Conservation (phyloP, 2,329 filamentous ascomycete genomes). For the Botrytis pseudocinerea region DNA sequence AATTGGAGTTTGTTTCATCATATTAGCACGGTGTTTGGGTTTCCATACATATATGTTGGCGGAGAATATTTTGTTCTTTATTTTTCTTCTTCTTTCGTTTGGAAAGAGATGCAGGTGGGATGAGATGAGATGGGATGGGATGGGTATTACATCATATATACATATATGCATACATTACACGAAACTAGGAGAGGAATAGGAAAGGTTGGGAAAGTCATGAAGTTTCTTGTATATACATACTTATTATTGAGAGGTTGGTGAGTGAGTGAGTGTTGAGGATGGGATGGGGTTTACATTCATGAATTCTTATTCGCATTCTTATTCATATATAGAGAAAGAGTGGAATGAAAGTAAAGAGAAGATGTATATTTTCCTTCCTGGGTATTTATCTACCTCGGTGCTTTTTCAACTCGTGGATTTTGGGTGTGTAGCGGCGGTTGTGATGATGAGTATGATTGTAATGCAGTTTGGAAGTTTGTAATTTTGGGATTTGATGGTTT, state of each 20-base stretch:
- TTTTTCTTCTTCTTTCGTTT: too few species aligned
- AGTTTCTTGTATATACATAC: not conserved
- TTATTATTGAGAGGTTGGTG: not conserved
- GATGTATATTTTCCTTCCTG: not conserved
- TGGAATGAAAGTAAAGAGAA: not conserved
- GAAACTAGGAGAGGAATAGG: not conserved
- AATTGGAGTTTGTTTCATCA: not conserved
- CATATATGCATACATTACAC: not conserved
- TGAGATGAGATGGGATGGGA: not conserved
- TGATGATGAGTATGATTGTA: too few species aligned
- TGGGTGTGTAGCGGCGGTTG: too few species aligned
- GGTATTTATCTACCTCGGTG: not conserved
- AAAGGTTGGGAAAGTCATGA: not conserved
- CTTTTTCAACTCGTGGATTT: not conserved
- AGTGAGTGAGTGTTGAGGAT: not conserved
- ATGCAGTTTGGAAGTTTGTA: too few species aligned
- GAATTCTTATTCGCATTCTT: too few species aligned
- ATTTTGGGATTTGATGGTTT: too few species aligned
- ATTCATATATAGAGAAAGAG: not conserved
- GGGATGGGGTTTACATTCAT: not conserved
- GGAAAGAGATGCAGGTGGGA: not conserved
- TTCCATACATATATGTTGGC: not conserved
- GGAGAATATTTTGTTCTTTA: not conserved
- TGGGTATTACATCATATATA: not conserved
- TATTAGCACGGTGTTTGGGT: conserved; percentile 2